A percentile compares a stretch with the other conserved stretches of the same genome.
These are phyloP conservation scores for Candida ovalis DNA, from an alignment of 805 yeast genomes.

Conservation along the genomic window DNA sequence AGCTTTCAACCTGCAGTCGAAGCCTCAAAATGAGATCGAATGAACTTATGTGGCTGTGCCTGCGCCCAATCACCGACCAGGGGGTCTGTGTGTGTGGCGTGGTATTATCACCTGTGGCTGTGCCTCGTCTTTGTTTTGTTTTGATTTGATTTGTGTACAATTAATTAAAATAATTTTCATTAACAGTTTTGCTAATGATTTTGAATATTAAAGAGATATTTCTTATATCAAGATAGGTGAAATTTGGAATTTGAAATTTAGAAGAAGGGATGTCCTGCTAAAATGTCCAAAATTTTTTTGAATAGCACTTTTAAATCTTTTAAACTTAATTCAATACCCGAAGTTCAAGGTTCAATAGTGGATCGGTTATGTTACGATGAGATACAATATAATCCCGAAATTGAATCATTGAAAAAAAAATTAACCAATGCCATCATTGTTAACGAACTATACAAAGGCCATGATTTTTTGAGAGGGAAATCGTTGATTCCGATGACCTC, in stretches of 20 bases:
- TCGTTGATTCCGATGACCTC: constrained; percentile 22
- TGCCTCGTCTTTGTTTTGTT: no score
- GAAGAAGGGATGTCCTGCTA: neutral
- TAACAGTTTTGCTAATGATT: no score
- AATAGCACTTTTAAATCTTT: constrained; percentile 22
- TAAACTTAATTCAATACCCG: constrained; percentile 10
- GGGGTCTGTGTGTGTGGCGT: no score
- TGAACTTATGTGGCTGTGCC: no score
- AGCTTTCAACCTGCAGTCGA: no score
- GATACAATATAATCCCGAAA: constrained; percentile 14
- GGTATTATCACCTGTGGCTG: no score
- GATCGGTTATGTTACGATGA: constrained; percentile 25
- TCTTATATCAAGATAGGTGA: no score
- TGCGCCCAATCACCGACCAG: no score
- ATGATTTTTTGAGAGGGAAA: constrained; percentile 3
- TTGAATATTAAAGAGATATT: no score
- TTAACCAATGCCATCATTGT: constrained; percentile 20
- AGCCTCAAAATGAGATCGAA: no score
- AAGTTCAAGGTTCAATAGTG: constrained; percentile 18
- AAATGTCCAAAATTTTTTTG: constrained; percentile 30
- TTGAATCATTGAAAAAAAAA: constrained; percentile 15
- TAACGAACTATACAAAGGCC: constrained; percentile 20
- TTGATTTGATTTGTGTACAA: no score
- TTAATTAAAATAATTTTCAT: no score
- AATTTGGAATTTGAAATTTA: neutral